A percentile compares a stretch with the other conserved stretches of the same genome.
phyloP scores from a whole-genome alignment of 2,329 filamentous ascomycete genomes.

The Claviceps sp. region DNA sequence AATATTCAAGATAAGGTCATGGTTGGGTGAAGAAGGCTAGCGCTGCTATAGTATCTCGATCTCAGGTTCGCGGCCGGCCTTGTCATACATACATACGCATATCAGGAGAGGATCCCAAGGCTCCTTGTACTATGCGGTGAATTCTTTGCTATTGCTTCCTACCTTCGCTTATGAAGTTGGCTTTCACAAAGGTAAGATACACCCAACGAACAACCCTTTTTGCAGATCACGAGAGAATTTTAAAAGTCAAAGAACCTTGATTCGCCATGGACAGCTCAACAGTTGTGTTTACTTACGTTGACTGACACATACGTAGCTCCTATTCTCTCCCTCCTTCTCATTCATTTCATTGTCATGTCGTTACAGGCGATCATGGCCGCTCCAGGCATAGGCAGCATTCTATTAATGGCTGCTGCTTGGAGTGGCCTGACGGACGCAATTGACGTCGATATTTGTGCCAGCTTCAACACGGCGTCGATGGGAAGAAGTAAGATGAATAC shows the following conservation, averaged over 20 bases:
- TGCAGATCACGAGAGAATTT: too few relatives aligned
- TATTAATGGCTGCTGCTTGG: conserved; percentile 14
- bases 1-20: not conserved
- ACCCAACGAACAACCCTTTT: too few relatives aligned
- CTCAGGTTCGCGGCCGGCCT: not conserved
- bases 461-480: conserved; percentile 22
- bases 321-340: not conserved
- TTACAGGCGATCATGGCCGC: not conserved
- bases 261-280: too few relatives aligned
- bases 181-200: not conserved
- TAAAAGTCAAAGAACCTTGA: too few relatives aligned
- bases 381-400: not conserved
- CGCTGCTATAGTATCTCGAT: not conserved
- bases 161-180: not conserved
- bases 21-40: not conserved
- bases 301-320: not conserved
- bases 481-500: conserved; percentile 17
- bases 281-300: not conserved
- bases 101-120: not conserved
- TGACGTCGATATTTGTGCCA: conserved; percentile 21
- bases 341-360: not conserved
- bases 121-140: conserved; percentile 3
- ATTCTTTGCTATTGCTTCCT: not conserved
- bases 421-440: conserved; percentile 13
- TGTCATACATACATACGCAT: conserved; percentile 2